A percentile compares a stretch with the other conserved stretches of the same genome.
These are phyloP conservation scores for Grosmannia clavigera DNA, from an alignment of 2,329 filamentous ascomycete species.

Conservation along the genomic window DNA sequence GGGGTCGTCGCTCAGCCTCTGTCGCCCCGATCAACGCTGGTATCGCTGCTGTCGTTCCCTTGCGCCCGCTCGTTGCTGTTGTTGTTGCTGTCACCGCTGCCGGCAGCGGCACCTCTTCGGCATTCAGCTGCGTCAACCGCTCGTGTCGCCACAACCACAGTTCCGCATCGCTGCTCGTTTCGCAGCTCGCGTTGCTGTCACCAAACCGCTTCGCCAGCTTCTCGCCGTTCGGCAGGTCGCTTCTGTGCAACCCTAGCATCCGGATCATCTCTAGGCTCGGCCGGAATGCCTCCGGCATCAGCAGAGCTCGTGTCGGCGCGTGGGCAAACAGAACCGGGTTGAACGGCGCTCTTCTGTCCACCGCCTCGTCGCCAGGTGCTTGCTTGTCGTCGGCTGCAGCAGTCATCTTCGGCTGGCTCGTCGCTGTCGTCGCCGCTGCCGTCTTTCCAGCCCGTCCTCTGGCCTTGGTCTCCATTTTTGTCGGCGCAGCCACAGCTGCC, in stretches of 20 bases:
- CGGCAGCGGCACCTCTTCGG: conserved; percentile 16
- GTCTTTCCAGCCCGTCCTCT: conserved; percentile 14
- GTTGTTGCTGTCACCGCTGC: conserved; percentile 2
- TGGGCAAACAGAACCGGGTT: conserved; percentile 32
- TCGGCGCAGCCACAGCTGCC: conserved; percentile 11
- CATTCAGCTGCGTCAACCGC: conserved; percentile 43
- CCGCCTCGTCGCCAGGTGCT: conserved; percentile 6
- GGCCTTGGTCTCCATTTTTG: conserved; percentile 4
- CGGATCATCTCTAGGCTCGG: conserved; percentile 34
- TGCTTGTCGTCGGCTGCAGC: conserved; percentile 6
- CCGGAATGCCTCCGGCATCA: conserved; percentile 30
- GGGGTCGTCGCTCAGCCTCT: conserved; percentile 11
- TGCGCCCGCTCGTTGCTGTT: background rate
- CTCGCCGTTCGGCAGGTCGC: conserved; percentile 35
- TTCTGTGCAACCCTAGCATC: conserved; percentile 27
- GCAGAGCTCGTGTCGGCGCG: conserved; percentile 32
- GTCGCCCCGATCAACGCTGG: conserved; percentile 14
- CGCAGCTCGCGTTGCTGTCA: conserved; percentile 14
- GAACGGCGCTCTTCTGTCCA: conserved; percentile 8
- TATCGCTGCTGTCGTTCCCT: background rate
- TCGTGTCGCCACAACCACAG: conserved; percentile 47
- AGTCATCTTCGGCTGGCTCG: conserved; percentile 6
- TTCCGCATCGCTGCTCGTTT: conserved; percentile 32
- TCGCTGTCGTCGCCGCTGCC: background rate
- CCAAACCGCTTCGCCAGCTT: conserved; percentile 36